Evolutionary conservation across 208 protist species (phyloP).

Genomic region (Naegleria fowleri): DNA sequence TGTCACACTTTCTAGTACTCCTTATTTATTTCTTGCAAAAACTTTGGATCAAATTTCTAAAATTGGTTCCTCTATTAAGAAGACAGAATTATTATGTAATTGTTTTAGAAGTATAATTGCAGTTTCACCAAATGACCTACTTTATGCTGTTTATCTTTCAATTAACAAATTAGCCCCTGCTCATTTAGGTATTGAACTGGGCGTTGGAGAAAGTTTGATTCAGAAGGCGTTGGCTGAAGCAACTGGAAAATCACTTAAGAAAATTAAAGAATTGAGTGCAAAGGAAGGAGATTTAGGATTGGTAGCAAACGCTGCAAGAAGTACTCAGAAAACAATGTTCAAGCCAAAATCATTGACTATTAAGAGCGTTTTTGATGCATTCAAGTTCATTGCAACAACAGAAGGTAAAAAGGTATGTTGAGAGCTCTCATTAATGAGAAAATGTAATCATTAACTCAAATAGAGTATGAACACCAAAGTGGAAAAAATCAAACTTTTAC

Average conservation of each 20-base stretch:
- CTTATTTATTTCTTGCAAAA: conserved; percentile 41
- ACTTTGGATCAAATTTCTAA: conserved; percentile 42
- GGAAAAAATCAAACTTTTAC: conserved; percentile 81
- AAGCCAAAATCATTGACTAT: conserved; percentile 79
- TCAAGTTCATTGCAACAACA: conserved; percentile 80
- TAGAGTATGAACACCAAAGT: conserved; percentile 60
- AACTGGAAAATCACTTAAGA: conserved; percentile 76
- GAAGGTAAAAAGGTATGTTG: conserved; percentile 66
- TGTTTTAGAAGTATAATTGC: conserved; percentile 73
- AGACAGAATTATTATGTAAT: conserved; percentile 67
- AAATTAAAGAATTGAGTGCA: conserved; percentile 72
- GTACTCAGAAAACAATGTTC: conserved; percentile 76
- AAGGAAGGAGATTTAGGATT: conserved; percentile 87
- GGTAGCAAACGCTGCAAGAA: conserved; percentile 78
- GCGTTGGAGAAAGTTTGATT: conserved; percentile 91
- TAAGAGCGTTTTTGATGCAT: conserved; percentile 68
- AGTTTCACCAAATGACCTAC: conserved; percentile 71
- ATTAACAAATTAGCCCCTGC: conserved; percentile 88
- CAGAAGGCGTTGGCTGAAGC: conserved; percentile 86
- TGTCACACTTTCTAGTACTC: conserved; percentile 22
- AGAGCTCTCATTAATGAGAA: conserved; percentile 44
- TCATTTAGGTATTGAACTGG: conserved; percentile 92
- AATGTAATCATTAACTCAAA: background rate
- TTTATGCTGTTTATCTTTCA: conserved; percentile 80
- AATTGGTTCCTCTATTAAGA: conserved; percentile 60